phyloP scores from a whole-genome alignment of 306 rosid genomes.

The Trifolium subterraneum region DNA sequence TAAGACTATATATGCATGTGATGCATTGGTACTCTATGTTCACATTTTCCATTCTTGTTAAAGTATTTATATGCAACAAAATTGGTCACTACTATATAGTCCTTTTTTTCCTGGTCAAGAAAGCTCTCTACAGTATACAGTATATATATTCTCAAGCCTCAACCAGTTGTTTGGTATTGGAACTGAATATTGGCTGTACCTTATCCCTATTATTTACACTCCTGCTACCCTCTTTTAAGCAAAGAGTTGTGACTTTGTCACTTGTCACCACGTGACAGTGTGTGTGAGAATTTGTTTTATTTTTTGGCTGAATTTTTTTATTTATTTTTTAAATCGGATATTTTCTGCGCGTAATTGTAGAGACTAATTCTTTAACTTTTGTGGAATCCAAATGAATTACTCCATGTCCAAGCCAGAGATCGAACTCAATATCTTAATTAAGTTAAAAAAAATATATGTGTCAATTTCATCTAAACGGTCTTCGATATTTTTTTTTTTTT shows the following conservation, averaged over 20 bases:
- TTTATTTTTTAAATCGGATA: too few species aligned
- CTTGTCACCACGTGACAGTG: slow-evolving; percentile 9
- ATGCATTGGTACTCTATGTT: neutral
- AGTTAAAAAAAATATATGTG: too few species aligned
- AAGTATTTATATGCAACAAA: neutral
- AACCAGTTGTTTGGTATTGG: neutral
- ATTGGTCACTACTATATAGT: neutral
- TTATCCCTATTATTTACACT: slow-evolving; percentile 1
- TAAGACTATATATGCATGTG: neutral
- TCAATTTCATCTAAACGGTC: too few species aligned
- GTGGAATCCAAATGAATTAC: too few species aligned
- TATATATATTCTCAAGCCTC: neutral
- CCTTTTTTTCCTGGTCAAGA: neutral
- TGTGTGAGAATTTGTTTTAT: neutral
- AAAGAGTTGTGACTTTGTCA: neutral
- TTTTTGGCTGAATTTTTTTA: too few species aligned
- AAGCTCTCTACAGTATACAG: neutral
- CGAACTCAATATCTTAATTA: too few species aligned
- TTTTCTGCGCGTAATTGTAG: too few species aligned
- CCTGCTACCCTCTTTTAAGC: slow-evolving; percentile 1
- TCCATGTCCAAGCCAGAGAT: too few species aligned
- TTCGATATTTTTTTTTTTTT: too few species aligned
- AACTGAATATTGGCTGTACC: neutral
- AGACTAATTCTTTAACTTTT: too few species aligned
- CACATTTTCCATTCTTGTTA: neutral